Percentiles rank a stretch among this genome's conserved stretches.
phyloP scores from a whole-genome alignment of 257 asterid genomes.

The Solanum piurae region DNA sequence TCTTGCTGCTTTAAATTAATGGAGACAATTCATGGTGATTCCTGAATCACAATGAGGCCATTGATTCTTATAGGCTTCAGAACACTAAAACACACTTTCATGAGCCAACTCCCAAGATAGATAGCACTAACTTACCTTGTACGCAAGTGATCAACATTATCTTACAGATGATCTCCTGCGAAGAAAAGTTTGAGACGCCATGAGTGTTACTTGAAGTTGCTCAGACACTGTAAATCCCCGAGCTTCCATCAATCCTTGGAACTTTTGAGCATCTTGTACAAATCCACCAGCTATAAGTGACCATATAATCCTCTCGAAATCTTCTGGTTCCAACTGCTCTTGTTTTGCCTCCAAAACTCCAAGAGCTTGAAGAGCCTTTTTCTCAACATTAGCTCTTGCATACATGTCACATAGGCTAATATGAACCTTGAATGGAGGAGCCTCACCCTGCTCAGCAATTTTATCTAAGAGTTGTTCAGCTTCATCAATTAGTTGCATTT shows the following conservation, averaged over 20 bases:
- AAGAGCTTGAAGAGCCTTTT: constrained; percentile 73
- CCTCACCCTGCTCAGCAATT: constrained; percentile 59
- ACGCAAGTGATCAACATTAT: constrained; percentile 3
- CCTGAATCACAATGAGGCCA: background rate
- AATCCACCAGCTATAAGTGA: constrained; percentile 54
- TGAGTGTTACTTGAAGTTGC: background rate
- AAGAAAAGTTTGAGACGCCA: constrained; percentile 1
- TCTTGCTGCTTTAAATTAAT: background rate
- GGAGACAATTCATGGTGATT: background rate
- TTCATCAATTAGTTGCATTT: constrained; percentile 63
- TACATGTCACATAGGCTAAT: constrained; percentile 76
- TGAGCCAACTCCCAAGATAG: background rate
- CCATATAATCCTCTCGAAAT: constrained; percentile 47
- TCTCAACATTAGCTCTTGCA: constrained; percentile 43
- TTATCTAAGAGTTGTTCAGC: constrained; percentile 68
- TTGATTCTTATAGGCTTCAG: background rate
- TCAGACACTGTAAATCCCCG: constrained; percentile 31
- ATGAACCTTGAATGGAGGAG: constrained; percentile 63
- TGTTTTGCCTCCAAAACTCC: constrained; percentile 72
- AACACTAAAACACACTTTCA: background rate
- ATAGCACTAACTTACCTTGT: background rate
- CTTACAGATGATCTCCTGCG: background rate
- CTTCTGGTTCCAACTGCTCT: constrained; percentile 40
- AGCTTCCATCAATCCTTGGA: constrained; percentile 41
- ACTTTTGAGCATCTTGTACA: constrained; percentile 48